These are phyloP conservation scores for Zhuliangozyma blackwelliae DNA, from an alignment of 1,139 yeast species.

Conservation along the genomic window DNA sequence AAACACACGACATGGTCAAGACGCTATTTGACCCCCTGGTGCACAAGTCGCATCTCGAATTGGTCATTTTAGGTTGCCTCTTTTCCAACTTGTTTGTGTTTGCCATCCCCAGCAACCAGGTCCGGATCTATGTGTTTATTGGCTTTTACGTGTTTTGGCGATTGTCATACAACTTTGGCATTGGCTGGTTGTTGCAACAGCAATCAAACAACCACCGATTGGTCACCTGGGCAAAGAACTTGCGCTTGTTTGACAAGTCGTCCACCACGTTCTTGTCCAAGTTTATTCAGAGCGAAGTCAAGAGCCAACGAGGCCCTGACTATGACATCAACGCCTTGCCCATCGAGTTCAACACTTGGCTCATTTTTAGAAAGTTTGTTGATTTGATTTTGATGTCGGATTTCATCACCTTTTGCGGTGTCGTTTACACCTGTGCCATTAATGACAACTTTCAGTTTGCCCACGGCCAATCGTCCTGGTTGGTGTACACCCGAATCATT, in stretches of 20 bases:
- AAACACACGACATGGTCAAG: slow-evolving; percentile 83
- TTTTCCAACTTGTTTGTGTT: slow-evolving; percentile 51
- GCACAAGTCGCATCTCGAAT: slow-evolving; percentile 64
- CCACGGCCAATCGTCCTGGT: slow-evolving; percentile 30
- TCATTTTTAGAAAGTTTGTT: slow-evolving; percentile 72
- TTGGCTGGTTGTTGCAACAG: slow-evolving; percentile 63
- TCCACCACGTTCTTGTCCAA: slow-evolving; percentile 35
- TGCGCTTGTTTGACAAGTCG: slow-evolving; percentile 41
- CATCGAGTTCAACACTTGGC: slow-evolving; percentile 79
- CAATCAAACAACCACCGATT: slow-evolving; percentile 61
- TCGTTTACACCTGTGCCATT: slow-evolving; percentile 58
- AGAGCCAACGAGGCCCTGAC: slow-evolving; percentile 55
- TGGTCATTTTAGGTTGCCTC: slow-evolving; percentile 51
- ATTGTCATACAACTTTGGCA: slow-evolving; percentile 71
- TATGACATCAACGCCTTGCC: slow-evolving; percentile 55
- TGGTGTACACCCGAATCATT: slow-evolving; percentile 33
- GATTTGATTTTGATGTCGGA: slow-evolving; percentile 85
- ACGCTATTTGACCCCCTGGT: slow-evolving; percentile 76
- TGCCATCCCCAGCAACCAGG: slow-evolving; percentile 22
- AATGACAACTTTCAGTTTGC: slow-evolving; percentile 39
- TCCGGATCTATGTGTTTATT: slow-evolving; percentile 45
- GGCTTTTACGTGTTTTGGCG: slow-evolving; percentile 73
- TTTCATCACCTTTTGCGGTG: slow-evolving; percentile 69
- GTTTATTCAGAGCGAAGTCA: slow-evolving; percentile 42
- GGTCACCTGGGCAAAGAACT: slow-evolving; percentile 50